Conservation (phyloP, 441 rosid genomes). For the Euphorbia corollata region DNA sequence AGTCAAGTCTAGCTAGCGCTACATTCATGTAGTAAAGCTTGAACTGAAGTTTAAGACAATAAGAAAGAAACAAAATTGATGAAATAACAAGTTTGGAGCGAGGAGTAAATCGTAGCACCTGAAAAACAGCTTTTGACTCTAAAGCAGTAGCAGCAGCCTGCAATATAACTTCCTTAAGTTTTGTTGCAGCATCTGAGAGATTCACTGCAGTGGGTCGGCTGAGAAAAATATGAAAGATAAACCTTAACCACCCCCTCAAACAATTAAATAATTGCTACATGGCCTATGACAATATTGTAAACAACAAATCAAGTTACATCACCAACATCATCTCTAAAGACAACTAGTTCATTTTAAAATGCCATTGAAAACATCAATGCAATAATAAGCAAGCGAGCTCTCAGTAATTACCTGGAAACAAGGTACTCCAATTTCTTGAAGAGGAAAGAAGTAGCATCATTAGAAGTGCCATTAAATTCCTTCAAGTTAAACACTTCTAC, state of each 20-base stretch:
- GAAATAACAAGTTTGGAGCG: conserved; percentile 6
- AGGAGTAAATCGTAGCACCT: conserved; percentile 30
- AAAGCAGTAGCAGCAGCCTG: conserved; percentile 31
- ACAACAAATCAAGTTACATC: not conserved
- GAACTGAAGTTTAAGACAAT: conserved; percentile 4
- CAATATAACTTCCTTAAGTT: conserved; percentile 53
- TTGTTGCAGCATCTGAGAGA: conserved; percentile 81
- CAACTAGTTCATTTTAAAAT: not conserved
- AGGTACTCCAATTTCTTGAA: conserved; percentile 64
- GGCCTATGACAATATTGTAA: not conserved
- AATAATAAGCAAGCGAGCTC: not conserved
- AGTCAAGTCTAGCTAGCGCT: not conserved
- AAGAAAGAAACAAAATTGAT: not conserved
- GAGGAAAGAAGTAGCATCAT: conserved; percentile 55
- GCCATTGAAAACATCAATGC: conserved; percentile 2
- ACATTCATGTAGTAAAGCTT: not conserved
- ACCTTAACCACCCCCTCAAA: not conserved
- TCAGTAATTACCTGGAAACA: conserved; percentile 55
- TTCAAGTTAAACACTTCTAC: conserved; percentile 59
- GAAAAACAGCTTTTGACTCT: conserved; percentile 43
- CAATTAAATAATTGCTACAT: conserved; percentile 8
- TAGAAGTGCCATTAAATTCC: conserved; percentile 41
- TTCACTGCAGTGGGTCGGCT: conserved; percentile 94
- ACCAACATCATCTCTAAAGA: not conserved
- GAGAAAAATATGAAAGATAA: conserved; percentile 20